Evolutionary conservation across 176 grass and related monocot genomes (phyloP), one percentile per base, ranked within the genome.

Genomic region (Phoenix roebelenii): DNA sequence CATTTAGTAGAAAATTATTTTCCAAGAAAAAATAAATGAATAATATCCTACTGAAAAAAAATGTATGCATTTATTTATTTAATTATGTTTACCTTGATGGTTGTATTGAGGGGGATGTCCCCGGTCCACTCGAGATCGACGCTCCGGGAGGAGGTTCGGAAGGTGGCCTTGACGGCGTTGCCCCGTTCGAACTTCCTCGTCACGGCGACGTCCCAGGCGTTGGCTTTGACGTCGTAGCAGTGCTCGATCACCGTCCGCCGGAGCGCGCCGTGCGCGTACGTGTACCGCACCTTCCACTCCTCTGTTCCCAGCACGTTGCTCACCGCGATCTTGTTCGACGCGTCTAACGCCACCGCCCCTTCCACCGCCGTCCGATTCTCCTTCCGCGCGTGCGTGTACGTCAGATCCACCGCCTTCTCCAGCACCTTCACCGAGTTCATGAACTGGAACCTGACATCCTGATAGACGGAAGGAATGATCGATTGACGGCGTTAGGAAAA

Each of bases 361-460:
- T 57, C 54, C 28, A 57, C 18, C 25, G 0, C 25, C 66, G 30
- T 57, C 53, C 22, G 14, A 2, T 49, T 57, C 53, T 55, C 53
- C 29, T 0, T 2, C 19, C 17, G 0, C 18, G 9, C 29, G 66
- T 68, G 66, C 15, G 3, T 16, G 66, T 57, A 68, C 14, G 25
- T 23, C 28, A 68, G 0, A 14, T 57, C 4, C 29, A 68, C 28
- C 29, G 3, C 15, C 29, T 44, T 57, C 28, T 22, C 5, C 52
- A 49, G 19, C 28, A 68, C 28, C 26, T 39, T 48, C 5, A 68
- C 5, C 1, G 29, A 39, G 66, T 68, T 57, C 66, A 57, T 57
- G 66, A 68, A 57, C 30, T 57, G 17, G 53, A 68, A 68, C 52
- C 10, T 49, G 24, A 68, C 14, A 14, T 68, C 15, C 29, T 29